Base-by-base conservation (phyloP, 2,329 filamentous ascomycete species). In the Hymenoscyphus albidus region DNA sequence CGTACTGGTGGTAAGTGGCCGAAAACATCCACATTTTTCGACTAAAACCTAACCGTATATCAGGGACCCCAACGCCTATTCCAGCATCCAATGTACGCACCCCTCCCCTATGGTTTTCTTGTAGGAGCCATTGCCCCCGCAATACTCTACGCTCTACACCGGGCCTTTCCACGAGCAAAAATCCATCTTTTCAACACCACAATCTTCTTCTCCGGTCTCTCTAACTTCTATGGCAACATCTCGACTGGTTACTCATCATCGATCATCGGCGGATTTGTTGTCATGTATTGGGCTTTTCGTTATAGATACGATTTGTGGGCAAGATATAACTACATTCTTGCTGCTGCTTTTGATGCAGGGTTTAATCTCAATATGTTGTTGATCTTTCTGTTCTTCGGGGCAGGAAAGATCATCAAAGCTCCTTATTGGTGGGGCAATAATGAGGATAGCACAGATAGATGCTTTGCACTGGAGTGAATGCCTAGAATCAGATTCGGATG, bases 341-440 rank as follows among this genome's bases (percentile, higher is more conserved):
- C 84, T 0, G 85, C 85, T 0, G 85, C 85, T 0, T 84, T 87
- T 69, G 85, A 88, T 72, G 84, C 85, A 0, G 85, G 84, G 0
- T 88, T 85, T 71, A 88, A 88, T 71, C 76, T 87, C n/a, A 86
- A 86, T 67, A 80, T 87, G 80, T 68, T 88, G 64, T 76, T 87
- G 18, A 82, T 86, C n/a, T 88, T 87, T 72, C 71, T 87, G 64
- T 83, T 82, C 66, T 85, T 87, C 68, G 82, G 83, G 1, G 81
- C 82, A 7, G 84, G 80, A 0, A 86, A 83, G 76, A 78, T 84
- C 35, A 75, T 86, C 6, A 77, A 75, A 14, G 87, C 87, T 85
- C 84, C 84, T 16, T 72, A 84, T 65, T 88, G 85, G 85, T 88
- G 85, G 84, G 85, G 85, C 0, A 88, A 88, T 69, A 81, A 85